Conservation (phyloP, 148 eudicot species). For the Rhododendron williamsianum region DNA sequence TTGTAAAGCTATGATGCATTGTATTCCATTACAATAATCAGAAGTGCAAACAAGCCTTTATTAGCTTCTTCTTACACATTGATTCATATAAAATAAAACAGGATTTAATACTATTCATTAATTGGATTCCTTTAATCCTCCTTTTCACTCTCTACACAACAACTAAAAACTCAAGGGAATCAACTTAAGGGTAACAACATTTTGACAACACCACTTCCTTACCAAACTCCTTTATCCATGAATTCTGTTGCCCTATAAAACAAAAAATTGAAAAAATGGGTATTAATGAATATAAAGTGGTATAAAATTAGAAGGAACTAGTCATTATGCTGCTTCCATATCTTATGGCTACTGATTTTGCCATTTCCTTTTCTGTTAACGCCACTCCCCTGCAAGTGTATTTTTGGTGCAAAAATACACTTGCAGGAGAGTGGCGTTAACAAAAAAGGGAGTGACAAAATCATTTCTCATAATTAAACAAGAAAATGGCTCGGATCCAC, state of each 20-base stretch:
- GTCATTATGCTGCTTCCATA: background rate
- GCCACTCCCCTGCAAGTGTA: too few relatives aligned
- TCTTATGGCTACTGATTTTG: too few relatives aligned
- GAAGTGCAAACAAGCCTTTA: background rate
- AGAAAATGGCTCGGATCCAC: background rate
- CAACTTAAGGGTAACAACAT: background rate
- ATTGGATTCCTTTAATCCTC: background rate
- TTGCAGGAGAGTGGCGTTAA: too few relatives aligned
- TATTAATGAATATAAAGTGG: background rate
- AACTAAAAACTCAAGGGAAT: background rate
- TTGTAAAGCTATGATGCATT: background rate
- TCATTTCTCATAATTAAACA: too few relatives aligned
- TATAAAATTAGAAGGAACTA: background rate
- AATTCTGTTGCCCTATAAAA: constrained; percentile 15
- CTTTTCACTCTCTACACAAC: background rate
- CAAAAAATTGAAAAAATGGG: background rate
- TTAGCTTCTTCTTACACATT: constrained; percentile 9
- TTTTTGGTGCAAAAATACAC: too few relatives aligned
- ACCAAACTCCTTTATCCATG: constrained; percentile 14
- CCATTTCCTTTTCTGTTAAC: too few relatives aligned
- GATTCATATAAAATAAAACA: background rate
- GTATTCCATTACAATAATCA: background rate
- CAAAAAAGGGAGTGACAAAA: too few relatives aligned
- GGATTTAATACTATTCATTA: background rate
- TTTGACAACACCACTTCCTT: background rate